Evolutionary conservation across 2,329 filamentous ascomycete genomes (phyloP).

Genomic region (Grosmannia clavigera): DNA sequence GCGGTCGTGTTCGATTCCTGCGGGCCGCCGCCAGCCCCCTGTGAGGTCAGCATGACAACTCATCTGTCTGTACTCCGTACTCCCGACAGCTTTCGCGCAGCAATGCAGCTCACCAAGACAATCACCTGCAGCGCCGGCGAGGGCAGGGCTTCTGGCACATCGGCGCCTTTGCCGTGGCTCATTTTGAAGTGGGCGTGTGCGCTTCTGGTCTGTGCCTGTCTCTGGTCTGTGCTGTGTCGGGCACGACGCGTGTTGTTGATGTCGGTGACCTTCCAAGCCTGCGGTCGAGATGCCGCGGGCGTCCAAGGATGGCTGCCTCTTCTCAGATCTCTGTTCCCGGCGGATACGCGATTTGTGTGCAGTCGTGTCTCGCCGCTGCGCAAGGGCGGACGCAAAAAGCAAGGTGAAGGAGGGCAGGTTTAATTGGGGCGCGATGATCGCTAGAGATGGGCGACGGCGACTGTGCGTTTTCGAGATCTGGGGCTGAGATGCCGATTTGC

Average conservation of each 20-base stretch:
- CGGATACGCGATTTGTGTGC: no score
- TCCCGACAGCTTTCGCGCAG: no score
- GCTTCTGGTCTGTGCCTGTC: no score
- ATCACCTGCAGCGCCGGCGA: conserved; percentile 56
- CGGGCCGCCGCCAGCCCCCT: conserved; percentile 86
- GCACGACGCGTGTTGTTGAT: no score
- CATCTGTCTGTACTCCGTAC: background rate
- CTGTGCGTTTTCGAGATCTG: no score
- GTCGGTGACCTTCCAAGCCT: no score
- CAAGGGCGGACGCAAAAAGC: background rate
- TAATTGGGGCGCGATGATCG: background rate
- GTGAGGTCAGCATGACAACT: background rate
- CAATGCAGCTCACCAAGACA: conserved; percentile 48
- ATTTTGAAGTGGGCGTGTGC: background rate
- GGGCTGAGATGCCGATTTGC: background rate
- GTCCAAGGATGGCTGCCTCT: no score
- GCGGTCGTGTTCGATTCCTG: conserved; percentile 83
- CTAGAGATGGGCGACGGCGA: background rate
- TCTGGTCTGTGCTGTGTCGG: no score
- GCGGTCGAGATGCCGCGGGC: no score
- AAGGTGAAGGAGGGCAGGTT: background rate
- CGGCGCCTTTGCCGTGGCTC: conserved; percentile 10
- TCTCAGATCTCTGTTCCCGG: no score
- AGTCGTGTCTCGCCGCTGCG: background rate
- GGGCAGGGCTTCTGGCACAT: conserved; percentile 4